Conservation (phyloP, 2,329 filamentous ascomycete species). For the Exserohilum rostratum region DNA sequence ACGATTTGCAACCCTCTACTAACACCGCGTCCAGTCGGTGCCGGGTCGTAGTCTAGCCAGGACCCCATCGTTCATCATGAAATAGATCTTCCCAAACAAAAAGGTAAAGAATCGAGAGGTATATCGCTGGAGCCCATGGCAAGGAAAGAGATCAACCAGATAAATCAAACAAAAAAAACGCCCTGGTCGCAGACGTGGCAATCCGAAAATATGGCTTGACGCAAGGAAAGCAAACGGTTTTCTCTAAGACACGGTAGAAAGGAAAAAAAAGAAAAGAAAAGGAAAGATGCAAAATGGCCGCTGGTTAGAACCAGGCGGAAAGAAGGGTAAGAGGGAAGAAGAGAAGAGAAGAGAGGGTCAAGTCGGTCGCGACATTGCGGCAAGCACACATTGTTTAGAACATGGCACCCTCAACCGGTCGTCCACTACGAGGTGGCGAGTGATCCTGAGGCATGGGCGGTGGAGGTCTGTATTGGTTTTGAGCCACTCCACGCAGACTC, state of each 20-base stretch:
- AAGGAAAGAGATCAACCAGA: slow-evolving; percentile 5
- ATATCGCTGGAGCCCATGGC: slow-evolving; percentile 33
- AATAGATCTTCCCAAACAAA: slow-evolving; percentile 16
- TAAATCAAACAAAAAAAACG: slow-evolving; percentile 21
- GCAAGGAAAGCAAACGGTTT: no score
- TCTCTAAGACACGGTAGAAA: background rate
- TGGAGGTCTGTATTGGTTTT: slow-evolving; percentile 29
- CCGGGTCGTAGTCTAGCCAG: slow-evolving; percentile 32
- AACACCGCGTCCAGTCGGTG: slow-evolving; percentile 41
- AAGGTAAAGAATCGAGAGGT: slow-evolving; percentile 30
- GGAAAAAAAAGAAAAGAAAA: slow-evolving; percentile 16
- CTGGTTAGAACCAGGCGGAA: slow-evolving; percentile 15
- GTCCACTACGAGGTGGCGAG: slow-evolving; percentile 37
- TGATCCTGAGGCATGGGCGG: slow-evolving; percentile 38
- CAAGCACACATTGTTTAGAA: slow-evolving; percentile 26
- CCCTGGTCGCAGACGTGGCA: slow-evolving; percentile 24
- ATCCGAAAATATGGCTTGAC: slow-evolving; percentile 6
- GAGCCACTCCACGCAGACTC: slow-evolving; percentile 53
- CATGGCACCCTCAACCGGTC: slow-evolving; percentile 45
- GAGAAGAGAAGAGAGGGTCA: background rate
- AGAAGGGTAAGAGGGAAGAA: background rate
- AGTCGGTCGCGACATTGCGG: background rate
- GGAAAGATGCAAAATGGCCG: slow-evolving; percentile 2
- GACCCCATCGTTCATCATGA: slow-evolving; percentile 25
- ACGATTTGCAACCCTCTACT: slow-evolving; percentile 16